Base-by-base conservation (phyloP, 441 rosid species). In the Croton laevigatus region DNA sequence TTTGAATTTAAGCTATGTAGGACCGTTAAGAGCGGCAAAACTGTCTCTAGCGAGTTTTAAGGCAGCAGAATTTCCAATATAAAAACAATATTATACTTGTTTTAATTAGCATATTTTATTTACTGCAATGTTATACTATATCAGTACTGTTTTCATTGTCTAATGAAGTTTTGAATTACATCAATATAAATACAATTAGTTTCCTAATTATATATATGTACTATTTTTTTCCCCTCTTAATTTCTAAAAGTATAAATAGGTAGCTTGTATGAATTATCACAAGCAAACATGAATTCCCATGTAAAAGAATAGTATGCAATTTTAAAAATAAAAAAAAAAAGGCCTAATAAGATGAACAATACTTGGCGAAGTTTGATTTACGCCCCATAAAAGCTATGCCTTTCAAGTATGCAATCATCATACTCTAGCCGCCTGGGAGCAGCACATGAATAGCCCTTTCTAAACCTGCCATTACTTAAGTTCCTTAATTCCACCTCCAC, bases 361-460 rank as follows among this genome's bases (percentile, higher is more conserved):
- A 49, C 57, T 16, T 4, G 22, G 11, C 9, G 0, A 20, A 4
- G 54, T 40, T 20, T 53, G 36, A 49, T 72, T 27, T 73, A 80
- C 62, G 23, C 66, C 32, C 82, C 87, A 49, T 84, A 82, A 78
- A 87, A 91, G 78, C 85, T 82, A 79, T 89, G 91, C 71, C 89
- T 84, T 73, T 82, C 86, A 37, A 89, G 93, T 65, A 81, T 82
- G 84, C 76, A 79, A 37, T 87, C 96, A 52, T 83, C 87, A 71
- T 72, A 87, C 20, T 79, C 75, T 17, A 72, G 80, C 60, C 81
- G 49, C 78, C 83, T 88, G 55, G 85, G 34, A 52, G 77, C 77
- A 0, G 87, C 82, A 69, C 83, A 88, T 0, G 94, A 90, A 71
- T 81, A 89, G 12, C 96, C 94, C 72, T 94, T 94, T 64, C 89